A percentile compares a stretch with the other conserved stretches of the same genome.
phyloP scores from a whole-genome alignment of 306 rosid genomes.

The Senna siamea region DNA sequence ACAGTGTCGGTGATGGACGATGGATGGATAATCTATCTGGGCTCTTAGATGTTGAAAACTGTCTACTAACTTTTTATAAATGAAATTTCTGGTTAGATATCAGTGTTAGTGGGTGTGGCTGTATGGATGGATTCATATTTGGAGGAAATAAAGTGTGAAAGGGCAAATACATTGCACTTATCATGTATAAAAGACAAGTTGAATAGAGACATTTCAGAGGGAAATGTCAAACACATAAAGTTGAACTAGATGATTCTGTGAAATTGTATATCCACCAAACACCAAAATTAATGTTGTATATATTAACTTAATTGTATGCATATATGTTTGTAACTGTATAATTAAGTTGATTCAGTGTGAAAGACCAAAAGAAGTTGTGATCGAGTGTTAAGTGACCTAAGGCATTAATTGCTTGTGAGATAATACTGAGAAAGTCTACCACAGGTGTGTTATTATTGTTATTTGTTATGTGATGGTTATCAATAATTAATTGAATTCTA shows the following conservation, averaged over 20 bases:
- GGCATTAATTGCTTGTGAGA: no score
- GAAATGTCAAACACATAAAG: neutral
- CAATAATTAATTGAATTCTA: no score
- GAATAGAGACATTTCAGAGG: constrained; percentile 10
- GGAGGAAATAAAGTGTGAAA: constrained; percentile 11
- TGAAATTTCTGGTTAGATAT: neutral
- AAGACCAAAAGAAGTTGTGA: no score
- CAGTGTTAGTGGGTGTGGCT: neutral
- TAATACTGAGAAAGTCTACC: no score
- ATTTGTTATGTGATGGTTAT: no score
- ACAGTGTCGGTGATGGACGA: constrained; percentile 25
- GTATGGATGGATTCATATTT: no score
- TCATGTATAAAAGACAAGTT: neutral
- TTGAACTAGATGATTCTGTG: neutral
- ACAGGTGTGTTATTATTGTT: no score
- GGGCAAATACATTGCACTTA: constrained; percentile 29
- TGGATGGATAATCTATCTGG: neutral
- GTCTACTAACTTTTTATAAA: neutral
- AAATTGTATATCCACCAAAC: constrained; percentile 17
- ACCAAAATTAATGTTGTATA: no score
- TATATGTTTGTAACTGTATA: no score
- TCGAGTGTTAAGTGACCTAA: no score
- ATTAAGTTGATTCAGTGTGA: no score
- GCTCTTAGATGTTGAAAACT: constrained; percentile 16
- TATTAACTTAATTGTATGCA: no score